Evolutionary conservation across 805 yeast species (phyloP).

Genomic region (Monosporozyma unispora): DNA sequence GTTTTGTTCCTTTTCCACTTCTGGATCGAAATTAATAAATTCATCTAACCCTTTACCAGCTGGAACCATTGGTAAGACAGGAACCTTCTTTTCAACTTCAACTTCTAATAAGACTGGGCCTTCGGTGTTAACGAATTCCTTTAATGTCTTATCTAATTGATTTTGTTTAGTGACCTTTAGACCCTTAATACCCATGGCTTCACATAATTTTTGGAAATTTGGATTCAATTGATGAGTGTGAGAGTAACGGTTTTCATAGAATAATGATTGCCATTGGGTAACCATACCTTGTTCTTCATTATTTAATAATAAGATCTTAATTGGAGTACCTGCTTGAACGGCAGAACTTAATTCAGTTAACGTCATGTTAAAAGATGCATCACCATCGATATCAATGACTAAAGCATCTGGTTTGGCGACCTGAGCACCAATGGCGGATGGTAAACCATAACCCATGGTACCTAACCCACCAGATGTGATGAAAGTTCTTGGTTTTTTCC

Average conservation of each 20-base stretch:
- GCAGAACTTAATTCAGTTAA: constrained; percentile 88
- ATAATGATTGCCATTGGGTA: constrained; percentile 97
- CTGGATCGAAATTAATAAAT: constrained; percentile 79
- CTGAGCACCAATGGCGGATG: constrained; percentile 98
- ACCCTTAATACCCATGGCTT: constrained; percentile 87
- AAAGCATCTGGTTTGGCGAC: constrained; percentile 89
- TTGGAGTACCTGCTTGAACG: constrained; percentile 85
- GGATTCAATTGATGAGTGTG: constrained; percentile 97
- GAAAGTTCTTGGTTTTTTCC: constrained; percentile 88
- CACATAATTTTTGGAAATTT: constrained; percentile 85
- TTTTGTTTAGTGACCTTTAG: constrained; percentile 62
- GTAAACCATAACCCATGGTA: constrained; percentile 97
- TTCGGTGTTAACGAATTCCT: constrained; percentile 61
- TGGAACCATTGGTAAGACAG: constrained; percentile 97
- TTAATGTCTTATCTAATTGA: constrained; percentile 49
- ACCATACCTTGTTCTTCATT: constrained; percentile 99
- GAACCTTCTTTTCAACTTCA: constrained; percentile 78
- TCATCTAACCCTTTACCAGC: constrained; percentile 93
- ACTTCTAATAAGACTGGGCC: constrained; percentile 93
- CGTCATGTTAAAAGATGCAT: constrained; percentile 97
- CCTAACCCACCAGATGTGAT: constrained; percentile 98
- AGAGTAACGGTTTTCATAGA: constrained; percentile 92
- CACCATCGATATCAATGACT: constrained; percentile 97
- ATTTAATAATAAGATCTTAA: constrained; percentile 81
- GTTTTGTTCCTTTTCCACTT: constrained; percentile 62